Base-by-base conservation (phyloP, 306 rosid species). In the Inga laurina region DNA sequence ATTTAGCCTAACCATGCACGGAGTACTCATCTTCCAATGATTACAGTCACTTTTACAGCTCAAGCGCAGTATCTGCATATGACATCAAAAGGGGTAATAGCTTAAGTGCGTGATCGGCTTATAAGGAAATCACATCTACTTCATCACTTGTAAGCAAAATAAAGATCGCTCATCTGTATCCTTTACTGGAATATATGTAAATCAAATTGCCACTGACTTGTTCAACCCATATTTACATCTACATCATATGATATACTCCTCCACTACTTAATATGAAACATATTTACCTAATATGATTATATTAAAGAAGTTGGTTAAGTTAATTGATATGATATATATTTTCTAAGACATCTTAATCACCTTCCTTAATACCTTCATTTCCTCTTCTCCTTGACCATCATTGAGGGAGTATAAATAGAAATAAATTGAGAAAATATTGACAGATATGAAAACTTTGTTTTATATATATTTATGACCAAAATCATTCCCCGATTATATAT, bases 31-130 rank as follows among this genome's bases (percentile, higher is more conserved):
- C 43, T n/a, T 27, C 79, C 83, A 86, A 71, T 85, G 77, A 80
- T 88, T 84, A 56, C 66, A 70, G 72, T 30, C 67, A 59, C 79
- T 76, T 83, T 41, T 75, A 76, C 74, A 27, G 76, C 72, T 66
- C 75, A 65, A 82, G 43, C 81, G 77, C 57, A 30, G 43, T 39
- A 72, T 79, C 66, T 81, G 78, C 78, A 19, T 16, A 74, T 81
- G 73, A 72, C 54, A 39, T 80, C 79, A 78, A 34, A 78, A 78
- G 80, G 80, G 22, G 8, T 62, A 37, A 76, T 30, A 49, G 52
- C 65, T 46, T n/a, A 43, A 49, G 81, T 44, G 78, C 41, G 76
- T 82, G 11, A 80, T 64, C 70, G 41, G 7, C 19, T 73, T 78
- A 14, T 44, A 32, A 35, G 69, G 77, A 22, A 82, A 66, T 73